A percentile compares a stretch with the other conserved stretches of the same genome.
phyloP scores from a whole-genome alignment of 768 basidiomycete species.

The Pulveroboletus sp. region DNA sequence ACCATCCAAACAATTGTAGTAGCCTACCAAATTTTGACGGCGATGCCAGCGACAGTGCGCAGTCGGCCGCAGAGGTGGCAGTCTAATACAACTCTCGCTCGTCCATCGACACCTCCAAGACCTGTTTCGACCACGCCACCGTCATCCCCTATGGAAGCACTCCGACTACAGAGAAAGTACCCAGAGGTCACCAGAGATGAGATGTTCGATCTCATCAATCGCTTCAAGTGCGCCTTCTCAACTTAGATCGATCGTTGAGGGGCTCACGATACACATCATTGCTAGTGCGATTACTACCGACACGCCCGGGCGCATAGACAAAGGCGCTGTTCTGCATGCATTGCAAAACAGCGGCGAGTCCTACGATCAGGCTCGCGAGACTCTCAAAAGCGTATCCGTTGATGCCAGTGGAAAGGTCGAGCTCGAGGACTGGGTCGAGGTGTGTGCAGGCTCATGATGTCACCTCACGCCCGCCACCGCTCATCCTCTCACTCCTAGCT shows the following conservation, averaged over 20 bases:
- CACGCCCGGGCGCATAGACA: slow-evolving; percentile 78
- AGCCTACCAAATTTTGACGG: not conserved
- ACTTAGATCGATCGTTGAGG: not conserved
- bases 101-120: slow-evolving; percentile 9
- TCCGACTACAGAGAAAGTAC: slow-evolving; percentile 87
- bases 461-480: slow-evolving; percentile 13
- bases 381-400: slow-evolving; percentile 88
- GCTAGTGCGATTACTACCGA: slow-evolving; percentile 70
- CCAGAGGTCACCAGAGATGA: slow-evolving; percentile 89
- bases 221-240: slow-evolving; percentile 78
- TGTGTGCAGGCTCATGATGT: slow-evolving; percentile 34
- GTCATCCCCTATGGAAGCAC: slow-evolving; percentile 60
- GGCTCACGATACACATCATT: not conserved
- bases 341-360: slow-evolving; percentile 79
- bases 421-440: slow-evolving; percentile 98
- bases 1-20: not conserved
- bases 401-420: slow-evolving; percentile 96
- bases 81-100: slow-evolving; percentile 3
- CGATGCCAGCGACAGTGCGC: not conserved
- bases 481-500: slow-evolving; percentile 43
- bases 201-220: slow-evolving; percentile 90
- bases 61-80: slow-evolving; percentile 15
- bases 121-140: slow-evolving; percentile 8
- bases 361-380: slow-evolving; percentile 85
- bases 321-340: slow-evolving; percentile 72